These are phyloP conservation scores for Podospora pseudocomata DNA, from an alignment of 495 filamentous ascomycete species.

Conservation along the genomic window DNA sequence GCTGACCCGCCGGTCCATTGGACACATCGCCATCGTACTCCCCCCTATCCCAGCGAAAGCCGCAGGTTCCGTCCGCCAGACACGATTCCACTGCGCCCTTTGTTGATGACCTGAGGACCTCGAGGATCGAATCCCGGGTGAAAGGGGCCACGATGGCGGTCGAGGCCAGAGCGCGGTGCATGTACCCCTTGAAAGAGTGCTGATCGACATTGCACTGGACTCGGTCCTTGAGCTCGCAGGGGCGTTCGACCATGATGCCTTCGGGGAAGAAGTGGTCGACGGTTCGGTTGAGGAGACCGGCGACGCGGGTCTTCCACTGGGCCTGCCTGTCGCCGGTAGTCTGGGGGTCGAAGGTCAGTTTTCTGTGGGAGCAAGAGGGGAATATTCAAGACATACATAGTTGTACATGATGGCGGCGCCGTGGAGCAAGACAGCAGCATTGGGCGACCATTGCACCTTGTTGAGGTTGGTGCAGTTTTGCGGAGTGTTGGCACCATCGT, in stretches of 20 bases:
- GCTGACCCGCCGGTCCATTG: conserved; percentile 53
- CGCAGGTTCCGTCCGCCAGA: conserved; percentile 60
- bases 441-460: conserved; percentile 65
- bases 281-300: conserved; percentile 52
- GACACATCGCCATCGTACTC: conserved; percentile 53
- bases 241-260: conserved; percentile 58
- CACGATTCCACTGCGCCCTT: conserved; percentile 65
- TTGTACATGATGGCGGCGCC: conserved; percentile 70
- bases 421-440: conserved; percentile 62
- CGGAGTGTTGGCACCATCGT: conserved; percentile 53
- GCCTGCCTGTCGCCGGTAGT: conserved; percentile 44
- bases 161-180: conserved; percentile 71
- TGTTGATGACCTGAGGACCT: conserved; percentile 60
- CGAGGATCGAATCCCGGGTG: conserved; percentile 56
- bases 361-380: neutral
- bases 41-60: conserved; percentile 54
- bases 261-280: conserved; percentile 54
- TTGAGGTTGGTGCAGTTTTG: conserved; percentile 49
- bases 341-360: neutral
- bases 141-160: conserved; percentile 68
- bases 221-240: conserved; percentile 55
- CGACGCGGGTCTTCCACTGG: conserved; percentile 52
- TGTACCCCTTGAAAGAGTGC: conserved; percentile 84
- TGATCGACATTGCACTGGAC: conserved; percentile 67
- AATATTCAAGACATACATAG: conserved; percentile 40